phyloP scores from a whole-genome alignment of 2,329 filamentous ascomycete genomes.

The Xylariales sp. region DNA sequence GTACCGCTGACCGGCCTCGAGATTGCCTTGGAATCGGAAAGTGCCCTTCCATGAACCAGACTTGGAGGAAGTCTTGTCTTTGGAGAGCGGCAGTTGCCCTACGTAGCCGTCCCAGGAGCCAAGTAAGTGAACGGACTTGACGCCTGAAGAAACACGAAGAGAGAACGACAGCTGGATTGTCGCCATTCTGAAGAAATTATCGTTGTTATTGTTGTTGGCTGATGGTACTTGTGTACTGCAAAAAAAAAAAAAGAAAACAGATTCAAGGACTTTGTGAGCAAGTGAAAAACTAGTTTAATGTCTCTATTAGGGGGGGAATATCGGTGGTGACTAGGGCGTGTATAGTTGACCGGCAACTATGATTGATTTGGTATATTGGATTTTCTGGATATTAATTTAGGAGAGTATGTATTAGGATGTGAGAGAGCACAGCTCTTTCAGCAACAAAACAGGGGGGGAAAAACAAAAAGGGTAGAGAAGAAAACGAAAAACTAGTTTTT shows the following conservation, averaged over 20 bases:
- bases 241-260: too few relatives aligned
- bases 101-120: conserved; percentile 98
- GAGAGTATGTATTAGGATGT: conserved; percentile 26
- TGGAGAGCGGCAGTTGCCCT: conserved; percentile 89
- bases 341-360: conserved; percentile 48
- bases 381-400: conserved; percentile 31
- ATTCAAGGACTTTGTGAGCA: conserved; percentile 44
- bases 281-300: conserved; percentile 52
- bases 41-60: conserved; percentile 91
- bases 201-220: conserved; percentile 32
- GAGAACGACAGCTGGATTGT: conserved; percentile 92
- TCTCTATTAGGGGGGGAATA: conserved; percentile 36
- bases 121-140: conserved; percentile 96
- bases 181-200: conserved; percentile 63
- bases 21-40: conserved; percentile 90
- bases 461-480: conserved; percentile 32
- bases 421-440: conserved; percentile 53
- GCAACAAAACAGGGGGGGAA: conserved; percentile 29
- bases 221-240: conserved; percentile 29
- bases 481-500: conserved; percentile 52
- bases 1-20: conserved; percentile 88
- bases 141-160: conserved; percentile 90
- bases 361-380: conserved; percentile 16
- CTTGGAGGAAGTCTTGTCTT: conserved; percentile 79
- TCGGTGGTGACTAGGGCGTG: conserved; percentile 31